Percentiles rank a stretch among this genome's conserved stretches.
Evolutionary conservation across 2,329 filamentous ascomycete genomes (phyloP).

Genomic region (Trichoderma koningii): DNA sequence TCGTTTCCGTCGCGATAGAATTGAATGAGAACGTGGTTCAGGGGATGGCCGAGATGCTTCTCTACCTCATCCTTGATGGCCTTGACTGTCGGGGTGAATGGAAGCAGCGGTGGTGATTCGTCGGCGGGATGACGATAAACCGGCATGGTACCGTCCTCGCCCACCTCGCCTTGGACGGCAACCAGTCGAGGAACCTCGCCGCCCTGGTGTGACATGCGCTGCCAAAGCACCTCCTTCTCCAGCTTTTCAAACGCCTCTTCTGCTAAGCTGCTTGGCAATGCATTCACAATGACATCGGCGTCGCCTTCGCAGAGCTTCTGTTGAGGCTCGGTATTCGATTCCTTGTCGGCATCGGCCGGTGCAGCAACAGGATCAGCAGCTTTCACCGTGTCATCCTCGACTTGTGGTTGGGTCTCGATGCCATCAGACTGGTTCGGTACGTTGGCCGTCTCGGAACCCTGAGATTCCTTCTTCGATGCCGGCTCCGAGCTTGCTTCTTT

Average conservation of each 20-base stretch:
- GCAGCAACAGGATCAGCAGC: neutral
- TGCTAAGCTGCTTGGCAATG: constrained; percentile 62
- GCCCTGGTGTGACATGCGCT: constrained; percentile 88
- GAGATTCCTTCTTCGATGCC: neutral
- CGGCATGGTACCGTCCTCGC: constrained; percentile 71
- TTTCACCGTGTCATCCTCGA: constrained; percentile 13
- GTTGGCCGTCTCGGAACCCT: constrained; percentile 22
- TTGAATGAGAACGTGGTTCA: constrained; percentile 94
- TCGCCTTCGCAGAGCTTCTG: constrained; percentile 76
- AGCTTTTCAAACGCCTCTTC: constrained; percentile 68
- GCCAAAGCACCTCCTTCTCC: constrained; percentile 78
- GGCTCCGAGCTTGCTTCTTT: neutral
- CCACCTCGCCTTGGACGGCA: constrained; percentile 78
- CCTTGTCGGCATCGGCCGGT: neutral
- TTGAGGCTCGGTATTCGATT: constrained; percentile 31
- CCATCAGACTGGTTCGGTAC: constrained; percentile 16
- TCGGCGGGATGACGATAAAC: constrained; percentile 96
- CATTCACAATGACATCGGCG: constrained; percentile 69
- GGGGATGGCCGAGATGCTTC: constrained; percentile 68
- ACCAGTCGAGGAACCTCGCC: constrained; percentile 90
- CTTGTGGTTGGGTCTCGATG: constrained; percentile 30
- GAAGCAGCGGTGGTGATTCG: constrained; percentile 73
- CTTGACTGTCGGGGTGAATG: constrained; percentile 74
- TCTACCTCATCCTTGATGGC: constrained; percentile 70
- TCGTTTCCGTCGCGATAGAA: constrained; percentile 87